Evolutionary conservation across 371 early-diverging fungal species (phyloP), one percentile per base, ranked within the genome.

Genomic region (Modicella reniformis): DNA sequence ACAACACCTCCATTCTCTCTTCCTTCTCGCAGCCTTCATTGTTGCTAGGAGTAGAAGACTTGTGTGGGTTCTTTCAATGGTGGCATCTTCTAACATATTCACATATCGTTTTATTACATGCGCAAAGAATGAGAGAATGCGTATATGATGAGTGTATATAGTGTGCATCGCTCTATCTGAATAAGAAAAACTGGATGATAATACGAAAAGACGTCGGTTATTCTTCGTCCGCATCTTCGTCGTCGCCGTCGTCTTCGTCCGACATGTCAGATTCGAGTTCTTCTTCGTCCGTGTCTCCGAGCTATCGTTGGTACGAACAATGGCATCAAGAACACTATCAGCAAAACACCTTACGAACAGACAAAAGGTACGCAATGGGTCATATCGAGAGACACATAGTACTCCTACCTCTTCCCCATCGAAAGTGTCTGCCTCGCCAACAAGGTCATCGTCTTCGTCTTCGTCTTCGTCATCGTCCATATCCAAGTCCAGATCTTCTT

Each of bases 371-470:
- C 44, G n/a, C 17, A 6, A 3, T 17, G 44, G 44, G 19, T 19
- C 3, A 17, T 17, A 44, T 44, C 19, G 37, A 8, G 8, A 44
- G 17, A 19, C 6, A 44, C 23, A 53, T 5, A 2, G 15, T 25
- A 15, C 32, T 21, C 28, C 60, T 67, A 74, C 75, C 65, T 79
- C 75, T 28, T 80, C 75, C 6, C 80, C 72, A 26, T 81, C 81
- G 33, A 74, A 65, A 9, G 66, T 70, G 50, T 83, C 84, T 21
- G 81, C 81, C 32, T 65, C 69, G 23, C 66, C 75, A 6, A 79
- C 81, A 52, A 82, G 80, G 65, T 82, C 80, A 61, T 74, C 74
- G 48, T 81, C 80, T 60, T 74, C 74, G 55, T 70, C 48, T 44
- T 81, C 80, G 57, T 74, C 74, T 50, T 70, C 48, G 41, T 81